These are phyloP conservation scores for Coniella lustricola DNA, from an alignment of 2,329 filamentous ascomycete genomes.

Conservation along the genomic window DNA sequence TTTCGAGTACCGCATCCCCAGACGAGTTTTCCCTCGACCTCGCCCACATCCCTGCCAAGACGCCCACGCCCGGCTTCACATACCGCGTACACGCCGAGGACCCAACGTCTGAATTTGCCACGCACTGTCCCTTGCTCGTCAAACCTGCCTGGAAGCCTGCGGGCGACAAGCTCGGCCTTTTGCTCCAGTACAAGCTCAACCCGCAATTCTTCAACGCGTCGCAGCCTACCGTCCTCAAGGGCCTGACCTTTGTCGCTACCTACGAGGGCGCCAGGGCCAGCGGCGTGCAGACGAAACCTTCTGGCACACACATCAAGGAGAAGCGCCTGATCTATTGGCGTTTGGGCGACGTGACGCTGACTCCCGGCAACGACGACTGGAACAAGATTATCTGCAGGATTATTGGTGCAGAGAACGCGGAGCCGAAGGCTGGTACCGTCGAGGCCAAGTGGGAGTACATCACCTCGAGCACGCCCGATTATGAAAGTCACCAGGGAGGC, in stretches of 20 bases:
- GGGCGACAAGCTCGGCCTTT: slow-evolving; percentile 75
- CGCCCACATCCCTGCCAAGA: slow-evolving; percentile 54
- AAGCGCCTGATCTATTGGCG: slow-evolving; percentile 76
- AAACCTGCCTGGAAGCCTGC: slow-evolving; percentile 77
- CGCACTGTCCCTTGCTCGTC: slow-evolving; percentile 66
- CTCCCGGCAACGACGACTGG: slow-evolving; percentile 43
- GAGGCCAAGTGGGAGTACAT: slow-evolving; percentile 74
- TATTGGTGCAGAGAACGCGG: slow-evolving; percentile 60
- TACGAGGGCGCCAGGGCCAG: slow-evolving; percentile 61
- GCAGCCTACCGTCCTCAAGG: slow-evolving; percentile 47
- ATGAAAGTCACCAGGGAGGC: slow-evolving; percentile 44
- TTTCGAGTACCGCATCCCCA: slow-evolving; percentile 58
- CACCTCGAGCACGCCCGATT: slow-evolving; percentile 20
- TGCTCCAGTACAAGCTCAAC: slow-evolving; percentile 80
- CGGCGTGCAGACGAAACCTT: slow-evolving; percentile 69
- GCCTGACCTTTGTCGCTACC: slow-evolving; percentile 65
- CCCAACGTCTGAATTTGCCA: slow-evolving; percentile 28
- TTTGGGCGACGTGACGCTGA: slow-evolving; percentile 63
- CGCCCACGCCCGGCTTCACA: slow-evolving; percentile 78
- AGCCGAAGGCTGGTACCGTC: slow-evolving; percentile 65
- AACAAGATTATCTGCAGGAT: slow-evolving; percentile 81
- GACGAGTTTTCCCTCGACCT: slow-evolving; percentile 78
- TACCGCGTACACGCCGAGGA: slow-evolving; percentile 77
- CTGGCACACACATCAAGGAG: slow-evolving; percentile 72
- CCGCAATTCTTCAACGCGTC: slow-evolving; percentile 48